Evolutionary conservation across 2,329 filamentous ascomycete species (phyloP), one percentile per base, ranked within the genome.

Genomic region (Fusarium nodosum): DNA sequence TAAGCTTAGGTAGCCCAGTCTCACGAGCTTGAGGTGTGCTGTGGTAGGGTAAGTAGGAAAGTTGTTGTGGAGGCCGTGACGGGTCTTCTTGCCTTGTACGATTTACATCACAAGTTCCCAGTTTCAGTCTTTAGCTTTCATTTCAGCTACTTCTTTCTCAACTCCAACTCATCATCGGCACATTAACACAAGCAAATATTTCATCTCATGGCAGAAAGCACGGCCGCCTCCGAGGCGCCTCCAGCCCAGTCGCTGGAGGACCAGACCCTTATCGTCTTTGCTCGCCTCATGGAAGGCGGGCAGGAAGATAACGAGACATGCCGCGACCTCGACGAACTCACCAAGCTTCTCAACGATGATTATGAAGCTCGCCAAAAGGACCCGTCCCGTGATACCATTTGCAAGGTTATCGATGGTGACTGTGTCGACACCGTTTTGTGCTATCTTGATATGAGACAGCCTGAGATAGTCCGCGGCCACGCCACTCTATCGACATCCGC

Each of bases 261-360:
- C 75, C 84, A 91, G 75, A 91, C 91, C 58, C 87, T 91, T 75
- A 87, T 97, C 60, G 90, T 95, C 72, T 88, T 97, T 71, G 94
- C 94, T 26, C 91, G 92, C 75, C 84, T 97, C 72, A 97, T 97
- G 90, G 93, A 97, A 77, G 93, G 93, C 45, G 94, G 93, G 55
- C 89, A 94, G 74, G 93, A 97, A 73, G 93, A 93, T 76, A 88
- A 89, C 59, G 90, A 92, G 71, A 91, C 88, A 15, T 90, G 87
- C 72, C 80, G 80, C 64, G 85, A 88, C 64, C 81, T 91, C 46
- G 85, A 87, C 69, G 79, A 80, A 57, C 84, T 91, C 56, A 89
- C 88, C 45, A 87, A 85, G 77, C 81, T 91, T 39, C 81, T 91
- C 58, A 85, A 82, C 72, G 82, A 88, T 38, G 88, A 90, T 65